phyloP scores from a whole-genome alignment of 2,329 filamentous ascomycete species.

The Trematosphaeria pertusa region DNA sequence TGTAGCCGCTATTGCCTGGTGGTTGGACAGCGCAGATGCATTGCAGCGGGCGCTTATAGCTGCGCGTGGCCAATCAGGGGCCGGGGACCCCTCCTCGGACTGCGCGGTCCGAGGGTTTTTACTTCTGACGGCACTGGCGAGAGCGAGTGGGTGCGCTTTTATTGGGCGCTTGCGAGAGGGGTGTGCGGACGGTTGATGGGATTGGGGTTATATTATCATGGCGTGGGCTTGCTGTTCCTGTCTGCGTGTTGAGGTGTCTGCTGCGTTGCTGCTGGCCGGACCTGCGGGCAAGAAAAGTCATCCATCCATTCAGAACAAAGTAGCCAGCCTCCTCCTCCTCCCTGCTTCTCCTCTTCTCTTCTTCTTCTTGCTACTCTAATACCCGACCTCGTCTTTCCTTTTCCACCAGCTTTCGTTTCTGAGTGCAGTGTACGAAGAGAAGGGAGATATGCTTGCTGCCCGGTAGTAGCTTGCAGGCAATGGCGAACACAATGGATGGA shows the following conservation, averaged over 20 bases:
- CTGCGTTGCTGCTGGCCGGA: not conserved
- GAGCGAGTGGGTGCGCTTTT: not conserved
- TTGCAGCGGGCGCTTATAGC: slow-evolving; percentile 29
- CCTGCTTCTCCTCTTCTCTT: slow-evolving; percentile 21
- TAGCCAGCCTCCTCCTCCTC: slow-evolving; percentile 11
- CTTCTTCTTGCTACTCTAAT: slow-evolving; percentile 13
- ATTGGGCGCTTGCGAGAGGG: slow-evolving; percentile 15
- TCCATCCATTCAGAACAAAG: too few species aligned
- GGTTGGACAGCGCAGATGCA: slow-evolving; percentile 31
- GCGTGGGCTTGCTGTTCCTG: too few species aligned
- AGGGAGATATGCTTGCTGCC: slow-evolving; percentile 32
- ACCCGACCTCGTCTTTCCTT: not conserved
- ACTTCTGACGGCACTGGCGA: not conserved
- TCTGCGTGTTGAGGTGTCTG: not conserved
- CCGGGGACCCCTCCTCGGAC: not conserved
- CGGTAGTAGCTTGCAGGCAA: slow-evolving; percentile 31
- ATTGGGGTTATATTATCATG: slow-evolving; percentile 1
- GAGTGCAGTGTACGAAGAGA: not conserved
- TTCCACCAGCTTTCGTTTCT: slow-evolving; percentile 8
- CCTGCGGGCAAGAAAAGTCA: too few species aligned
- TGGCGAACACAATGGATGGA: slow-evolving; percentile 27
- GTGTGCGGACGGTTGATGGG: not conserved
- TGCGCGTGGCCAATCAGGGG: slow-evolving; percentile 4
- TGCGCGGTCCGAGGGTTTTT: not conserved
- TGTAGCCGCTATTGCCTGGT: slow-evolving; percentile 39